phyloP scores from a whole-genome alignment of 805 yeast species.

The Pichia occidentalis region DNA sequence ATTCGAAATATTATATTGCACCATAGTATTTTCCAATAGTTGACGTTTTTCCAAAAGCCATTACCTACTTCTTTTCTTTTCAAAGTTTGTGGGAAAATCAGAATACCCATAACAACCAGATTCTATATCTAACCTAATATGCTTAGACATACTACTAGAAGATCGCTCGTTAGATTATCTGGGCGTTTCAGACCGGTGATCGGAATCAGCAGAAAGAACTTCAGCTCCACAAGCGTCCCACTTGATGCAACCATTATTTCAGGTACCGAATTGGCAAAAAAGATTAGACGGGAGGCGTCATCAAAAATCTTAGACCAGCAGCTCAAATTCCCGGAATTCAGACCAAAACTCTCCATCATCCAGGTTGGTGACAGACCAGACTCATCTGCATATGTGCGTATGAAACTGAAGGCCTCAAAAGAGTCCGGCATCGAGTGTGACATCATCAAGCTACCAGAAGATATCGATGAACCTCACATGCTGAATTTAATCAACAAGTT shows the following conservation, averaged over 20 bases:
- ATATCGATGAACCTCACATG: slow-evolving; percentile 49
- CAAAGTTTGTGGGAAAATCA: no score
- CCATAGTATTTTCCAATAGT: no score
- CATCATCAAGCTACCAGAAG: slow-evolving; percentile 52
- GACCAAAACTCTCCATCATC: slow-evolving; percentile 61
- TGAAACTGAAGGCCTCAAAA: slow-evolving; percentile 72
- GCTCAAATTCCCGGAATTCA: slow-evolving; percentile 44
- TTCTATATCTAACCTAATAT: no score
- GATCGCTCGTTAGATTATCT: background rate
- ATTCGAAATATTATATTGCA: no score
- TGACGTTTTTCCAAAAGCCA: no score
- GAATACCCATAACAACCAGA: no score
- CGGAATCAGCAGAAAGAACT: no score
- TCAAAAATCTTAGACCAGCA: slow-evolving; percentile 37
- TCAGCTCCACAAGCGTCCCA: slow-evolving; percentile 14
- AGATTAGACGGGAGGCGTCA: slow-evolving; percentile 38
- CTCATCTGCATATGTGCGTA: slow-evolving; percentile 72
- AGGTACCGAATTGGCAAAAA: slow-evolving; percentile 41
- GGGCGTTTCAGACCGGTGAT: background rate
- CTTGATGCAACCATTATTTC: slow-evolving; percentile 33
- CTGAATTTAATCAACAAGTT: slow-evolving; percentile 47
- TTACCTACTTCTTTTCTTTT: no score
- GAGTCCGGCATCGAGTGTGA: slow-evolving; percentile 62
- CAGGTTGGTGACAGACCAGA: slow-evolving; percentile 78
- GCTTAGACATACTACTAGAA: slow-evolving; percentile 8